phyloP scores from a whole-genome alignment of 805 yeast species.

The Saccharomycopsis sp. region DNA sequence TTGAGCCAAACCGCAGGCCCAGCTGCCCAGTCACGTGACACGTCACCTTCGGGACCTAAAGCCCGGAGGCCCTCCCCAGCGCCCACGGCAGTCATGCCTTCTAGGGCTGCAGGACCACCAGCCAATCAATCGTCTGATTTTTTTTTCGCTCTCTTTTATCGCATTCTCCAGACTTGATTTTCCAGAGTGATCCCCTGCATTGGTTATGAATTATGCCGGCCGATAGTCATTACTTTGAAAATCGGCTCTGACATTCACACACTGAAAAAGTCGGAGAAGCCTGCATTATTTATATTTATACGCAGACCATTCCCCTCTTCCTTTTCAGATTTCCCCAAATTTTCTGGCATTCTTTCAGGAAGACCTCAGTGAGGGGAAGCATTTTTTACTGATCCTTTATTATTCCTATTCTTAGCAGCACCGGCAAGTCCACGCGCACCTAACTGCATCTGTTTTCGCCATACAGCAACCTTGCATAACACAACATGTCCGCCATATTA shows the following conservation, averaged over 20 bases:
- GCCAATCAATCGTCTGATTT: neutral
- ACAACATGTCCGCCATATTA: slow-evolving; percentile 34
- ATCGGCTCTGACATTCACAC: neutral
- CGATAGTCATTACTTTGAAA: neutral
- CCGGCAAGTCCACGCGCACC: neutral
- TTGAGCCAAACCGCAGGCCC: no score
- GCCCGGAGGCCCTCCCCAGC: neutral
- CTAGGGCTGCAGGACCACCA: neutral
- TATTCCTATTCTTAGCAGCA: neutral
- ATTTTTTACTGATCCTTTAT: neutral
- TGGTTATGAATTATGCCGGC: neutral
- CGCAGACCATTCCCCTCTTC: neutral
- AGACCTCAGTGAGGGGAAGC: slow-evolving; percentile 1
- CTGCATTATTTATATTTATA: neutral
- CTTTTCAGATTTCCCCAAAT: neutral
- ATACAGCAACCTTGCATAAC: neutral
- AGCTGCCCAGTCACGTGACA: neutral
- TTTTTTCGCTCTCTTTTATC: neutral
- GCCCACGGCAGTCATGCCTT: neutral
- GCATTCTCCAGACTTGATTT: neutral
- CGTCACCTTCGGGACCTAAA: neutral
- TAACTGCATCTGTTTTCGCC: neutral
- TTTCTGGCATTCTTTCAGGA: neutral
- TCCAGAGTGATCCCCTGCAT: neutral
- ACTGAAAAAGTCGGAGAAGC: neutral